A percentile compares a stretch with the other conserved stretches of the same genome.
Evolutionary conservation across 225 moss, liverwort and hornwort genomes (phyloP).

Genomic region (Sphagnum contortum): DNA sequence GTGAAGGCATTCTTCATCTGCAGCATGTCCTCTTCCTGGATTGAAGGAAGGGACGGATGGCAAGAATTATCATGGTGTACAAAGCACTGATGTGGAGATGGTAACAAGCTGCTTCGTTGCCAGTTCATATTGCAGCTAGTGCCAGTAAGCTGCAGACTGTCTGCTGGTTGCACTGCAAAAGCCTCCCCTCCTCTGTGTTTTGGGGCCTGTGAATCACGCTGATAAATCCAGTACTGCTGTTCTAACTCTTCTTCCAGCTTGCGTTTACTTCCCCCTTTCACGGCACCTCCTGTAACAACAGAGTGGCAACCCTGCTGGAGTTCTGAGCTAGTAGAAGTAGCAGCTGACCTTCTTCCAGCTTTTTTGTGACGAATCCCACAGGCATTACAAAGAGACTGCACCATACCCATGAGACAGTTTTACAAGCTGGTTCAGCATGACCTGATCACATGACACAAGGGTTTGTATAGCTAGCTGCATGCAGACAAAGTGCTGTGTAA

Average conservation of each 20-base stretch:
- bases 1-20: conserved; percentile 22
- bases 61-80: conserved; percentile 4
- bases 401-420: not conserved
- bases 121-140: conserved; percentile 56
- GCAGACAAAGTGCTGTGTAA: not conserved
- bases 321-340: conserved; percentile 24
- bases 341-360: conserved; percentile 45
- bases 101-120: conserved; percentile 9
- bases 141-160: conserved; percentile 24
- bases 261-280: conserved; percentile 25
- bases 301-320: conserved; percentile 8
- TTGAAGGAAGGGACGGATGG: conserved; percentile 2
- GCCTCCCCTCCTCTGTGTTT: conserved; percentile 24
- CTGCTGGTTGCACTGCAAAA: conserved; percentile 18
- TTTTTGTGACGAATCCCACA: conserved; percentile 84
- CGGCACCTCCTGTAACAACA: conserved; percentile 2
- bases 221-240: conserved; percentile 37
- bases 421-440: too few relatives aligned
- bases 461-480: too few relatives aligned
- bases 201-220: conserved; percentile 6
- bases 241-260: conserved; percentile 16
- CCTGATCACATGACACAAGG: too few relatives aligned
- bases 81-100: conserved; percentile 10
- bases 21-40: conserved; percentile 15
- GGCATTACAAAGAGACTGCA: conserved; percentile 71